Evolutionary conservation across 1,284 basidiomycete species (phyloP), one percentile per base, ranked within the genome.

Genomic region (Papiliotrema laurentii): DNA sequence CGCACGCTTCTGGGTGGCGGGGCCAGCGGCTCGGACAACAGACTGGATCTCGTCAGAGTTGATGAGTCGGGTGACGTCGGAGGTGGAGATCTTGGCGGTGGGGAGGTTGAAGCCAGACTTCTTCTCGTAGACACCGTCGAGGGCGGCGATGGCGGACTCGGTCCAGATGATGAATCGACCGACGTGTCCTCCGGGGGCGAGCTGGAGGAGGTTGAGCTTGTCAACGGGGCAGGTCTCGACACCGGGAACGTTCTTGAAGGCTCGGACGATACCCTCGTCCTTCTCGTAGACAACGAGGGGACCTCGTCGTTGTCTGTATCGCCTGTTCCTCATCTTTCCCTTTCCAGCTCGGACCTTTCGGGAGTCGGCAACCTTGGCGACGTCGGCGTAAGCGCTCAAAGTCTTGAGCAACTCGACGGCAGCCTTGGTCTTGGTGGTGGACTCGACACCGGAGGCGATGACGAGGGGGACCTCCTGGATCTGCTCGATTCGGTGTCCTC

Each of bases 91-190:
- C 85, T 98, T 99, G 75, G 94, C 85, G 33, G 84, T 81, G 58
- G 92, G 92, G 59, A 97, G 84, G 75, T 85, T 89, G 48, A 92
- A 96, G 73, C 93, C 88, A 77, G 91, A 91, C 86, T 98, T 99
- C 82, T 84, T 82, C 60, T 81, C 94, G 75, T 90, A 99, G 65
- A 98, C 84, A 64, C 89, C 86, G 76, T 98, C 96, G 51, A 99
- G 87, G 59, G 87, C 82, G 55, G 79, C 82, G 77, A 98, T 97
- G 42, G 96, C 96, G 70, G 81, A 81, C 80, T 97, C 89, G 55
- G 96, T 98, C 94, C 94, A 99, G 82, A 99, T 96, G 75, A 97
- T 81, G 80, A 99, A 98, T 60, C 96, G 89, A 58, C 96, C 96
- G 58, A 99, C 84, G 77, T 98, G 96, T 65, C 96, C 96, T 84